A percentile compares a stretch with the other conserved stretches of the same genome.
Evolutionary conservation across 2,329 filamentous ascomycete genomes (phyloP).

Genomic region (Epichloe gansuensis): DNA sequence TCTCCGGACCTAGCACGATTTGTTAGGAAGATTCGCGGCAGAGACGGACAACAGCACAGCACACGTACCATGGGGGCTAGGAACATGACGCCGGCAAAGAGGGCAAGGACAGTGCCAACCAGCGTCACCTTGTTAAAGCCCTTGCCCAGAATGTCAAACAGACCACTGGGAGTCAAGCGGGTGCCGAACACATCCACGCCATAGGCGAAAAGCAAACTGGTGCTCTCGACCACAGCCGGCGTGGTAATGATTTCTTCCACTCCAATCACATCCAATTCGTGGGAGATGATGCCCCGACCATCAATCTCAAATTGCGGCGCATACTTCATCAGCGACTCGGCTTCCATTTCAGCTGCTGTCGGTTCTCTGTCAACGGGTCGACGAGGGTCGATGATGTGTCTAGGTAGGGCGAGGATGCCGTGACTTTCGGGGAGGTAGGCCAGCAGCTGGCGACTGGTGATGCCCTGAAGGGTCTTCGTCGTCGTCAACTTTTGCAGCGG

Average conservation of each 20-base stretch:
- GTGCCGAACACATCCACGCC: constrained; percentile 84
- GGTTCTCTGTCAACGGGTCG: constrained; percentile 77
- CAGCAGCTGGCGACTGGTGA: constrained; percentile 70
- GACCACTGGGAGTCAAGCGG: constrained; percentile 70
- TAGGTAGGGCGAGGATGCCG: constrained; percentile 67
- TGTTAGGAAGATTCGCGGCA: constrained; percentile 18
- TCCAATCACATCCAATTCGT: constrained; percentile 69
- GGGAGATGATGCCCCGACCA: constrained; percentile 65
- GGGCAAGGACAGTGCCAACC: constrained; percentile 67
- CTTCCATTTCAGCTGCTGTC: constrained; percentile 60
- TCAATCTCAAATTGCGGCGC: constrained; percentile 69
- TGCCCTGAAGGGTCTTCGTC: constrained; percentile 83
- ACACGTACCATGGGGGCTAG: constrained; percentile 72
- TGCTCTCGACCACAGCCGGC: constrained; percentile 79
- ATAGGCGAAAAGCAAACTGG: constrained; percentile 76
- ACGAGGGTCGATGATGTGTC: constrained; percentile 68
- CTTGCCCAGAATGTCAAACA: constrained; percentile 86
- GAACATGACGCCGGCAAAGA: constrained; percentile 62
- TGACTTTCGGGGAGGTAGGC: constrained; percentile 62
- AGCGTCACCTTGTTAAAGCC: constrained; percentile 87
- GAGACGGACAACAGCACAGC: neutral
- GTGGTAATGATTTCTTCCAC: constrained; percentile 59
- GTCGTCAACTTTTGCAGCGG: constrained; percentile 70
- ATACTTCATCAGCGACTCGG: constrained; percentile 70
- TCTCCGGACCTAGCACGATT: constrained; percentile 34